Evolutionary conservation across 306 rosid genomes (phyloP), one percentile per base, ranked within the genome.

Genomic region (Chamaecrista fasciculata): DNA sequence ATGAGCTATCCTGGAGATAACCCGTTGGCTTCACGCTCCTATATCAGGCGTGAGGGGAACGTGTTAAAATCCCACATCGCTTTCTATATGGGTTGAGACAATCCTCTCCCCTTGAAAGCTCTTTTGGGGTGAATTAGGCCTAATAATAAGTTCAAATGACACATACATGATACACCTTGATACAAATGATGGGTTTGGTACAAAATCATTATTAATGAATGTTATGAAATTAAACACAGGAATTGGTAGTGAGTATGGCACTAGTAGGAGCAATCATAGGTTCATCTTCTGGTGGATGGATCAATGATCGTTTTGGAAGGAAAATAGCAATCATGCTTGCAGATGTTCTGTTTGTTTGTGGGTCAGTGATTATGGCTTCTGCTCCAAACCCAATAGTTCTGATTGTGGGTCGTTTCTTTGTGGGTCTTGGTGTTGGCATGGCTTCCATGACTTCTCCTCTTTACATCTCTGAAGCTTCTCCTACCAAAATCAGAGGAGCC

Each of bases 381-480:
- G 76, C 90, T n/a, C 56, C 71, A 0, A 69, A 55, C 18, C 69
- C 85, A 0, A 6, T 55, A 6, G 9, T 81, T 56, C 89, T 86
- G 42, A 74, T 86, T 19, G 28, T 79, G 16, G 89, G 92, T 0
- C 47, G 92, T 24, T 37, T 86, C 20, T 84, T 84, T 15, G 89
- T 86, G 11, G 92, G 92, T 26, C 46, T 84, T 2, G 92, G 89
- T 16, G 89, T 84, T 37, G 89, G 91, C 44, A 80, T 82, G 86
- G 86, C 90, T 18, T 87, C 87, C 23, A 80, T 84, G 86, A 80
- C 89, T 8, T 11, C 92, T 1, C 89, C 92, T 2, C 51, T 87
- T n/a, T 87, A 87, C 67, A 87, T 87, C 74, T 84, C 92, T 3
- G 92, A 87, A 77, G 86, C 86, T 66, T 87, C 92, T 60, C 89